These are phyloP conservation scores for Trichoderma sp. DNA, from an alignment of 2,329 filamentous ascomycete species.

Conservation along the genomic window DNA sequence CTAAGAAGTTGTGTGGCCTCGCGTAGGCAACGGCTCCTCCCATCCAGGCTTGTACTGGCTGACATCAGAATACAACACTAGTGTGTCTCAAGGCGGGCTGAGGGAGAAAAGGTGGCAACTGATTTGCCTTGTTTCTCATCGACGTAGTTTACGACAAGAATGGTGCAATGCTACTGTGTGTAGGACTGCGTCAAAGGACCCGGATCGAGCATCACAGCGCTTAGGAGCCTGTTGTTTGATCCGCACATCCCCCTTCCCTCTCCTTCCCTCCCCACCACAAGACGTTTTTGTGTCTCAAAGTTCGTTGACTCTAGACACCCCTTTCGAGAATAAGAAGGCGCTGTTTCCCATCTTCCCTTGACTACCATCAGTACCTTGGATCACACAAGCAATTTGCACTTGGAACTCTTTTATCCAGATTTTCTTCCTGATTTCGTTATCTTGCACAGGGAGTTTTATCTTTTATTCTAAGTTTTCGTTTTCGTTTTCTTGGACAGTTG, in stretches of 20 bases:
- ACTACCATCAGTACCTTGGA: background rate
- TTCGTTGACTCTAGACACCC: background rate
- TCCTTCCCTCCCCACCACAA: background rate
- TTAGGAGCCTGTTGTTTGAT: background rate
- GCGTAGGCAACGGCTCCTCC: background rate
- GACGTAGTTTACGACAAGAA: background rate
- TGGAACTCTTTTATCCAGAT: background rate
- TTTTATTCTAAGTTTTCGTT: background rate
- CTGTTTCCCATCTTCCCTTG: background rate
- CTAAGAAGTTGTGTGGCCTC: background rate
- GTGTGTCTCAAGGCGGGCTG: background rate
- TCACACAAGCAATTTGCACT: background rate
- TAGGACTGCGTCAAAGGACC: background rate
- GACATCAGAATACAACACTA: constrained; percentile 13
- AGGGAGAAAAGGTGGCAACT: background rate
- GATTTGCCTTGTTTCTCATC: background rate
- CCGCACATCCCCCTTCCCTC: background rate
- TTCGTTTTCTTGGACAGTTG: background rate
- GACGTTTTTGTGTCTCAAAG: background rate
- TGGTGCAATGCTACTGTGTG: background rate
- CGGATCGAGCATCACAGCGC: background rate
- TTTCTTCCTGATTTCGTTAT: too few relatives aligned
- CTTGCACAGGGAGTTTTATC: background rate
- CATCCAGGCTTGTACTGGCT: background rate
- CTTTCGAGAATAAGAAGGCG: constrained; percentile 7